These are phyloP conservation scores for Coemansia sp. DNA, from an alignment of 192 early-diverging fungal species.

Conservation along the genomic window DNA sequence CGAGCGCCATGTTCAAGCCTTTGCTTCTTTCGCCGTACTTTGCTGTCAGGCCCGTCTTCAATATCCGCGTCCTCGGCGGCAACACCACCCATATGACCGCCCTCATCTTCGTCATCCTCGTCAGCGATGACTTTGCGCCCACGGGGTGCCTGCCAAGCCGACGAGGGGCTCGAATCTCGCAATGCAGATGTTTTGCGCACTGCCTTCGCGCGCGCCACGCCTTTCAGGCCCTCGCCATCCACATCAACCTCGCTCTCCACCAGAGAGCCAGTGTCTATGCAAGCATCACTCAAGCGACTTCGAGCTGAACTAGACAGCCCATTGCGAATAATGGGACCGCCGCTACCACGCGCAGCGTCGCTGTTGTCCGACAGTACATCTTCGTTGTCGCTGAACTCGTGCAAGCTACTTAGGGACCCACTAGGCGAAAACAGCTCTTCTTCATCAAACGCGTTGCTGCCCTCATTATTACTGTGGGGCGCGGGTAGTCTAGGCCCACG, in stretches of 20 bases:
- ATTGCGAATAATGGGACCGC: slow-evolving; percentile 36
- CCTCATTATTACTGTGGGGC: background rate
- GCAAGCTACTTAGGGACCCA: slow-evolving; percentile 45
- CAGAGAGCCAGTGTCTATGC: background rate
- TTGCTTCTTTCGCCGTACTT: slow-evolving; percentile 4
- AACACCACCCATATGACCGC: background rate
- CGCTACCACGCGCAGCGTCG: background rate
- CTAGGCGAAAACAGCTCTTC: slow-evolving; percentile 48
- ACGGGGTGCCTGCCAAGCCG: slow-evolving; percentile 9
- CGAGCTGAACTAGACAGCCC: slow-evolving; percentile 2
- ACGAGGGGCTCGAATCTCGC: slow-evolving; percentile 7
- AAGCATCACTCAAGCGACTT: background rate
- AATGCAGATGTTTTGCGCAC: background rate
- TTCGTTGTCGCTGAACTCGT: slow-evolving; percentile 46
- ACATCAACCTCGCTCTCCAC: slow-evolving; percentile 40
- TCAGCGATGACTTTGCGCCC: slow-evolving; percentile 38
- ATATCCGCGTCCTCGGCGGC: slow-evolving; percentile 18
- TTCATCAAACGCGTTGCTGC: slow-evolving; percentile 30
- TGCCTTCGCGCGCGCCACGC: background rate
- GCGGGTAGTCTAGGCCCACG: background rate
- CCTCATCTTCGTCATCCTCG: slow-evolving; percentile 34
- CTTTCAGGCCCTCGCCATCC: slow-evolving; percentile 15
- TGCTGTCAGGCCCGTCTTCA: slow-evolving; percentile 8
- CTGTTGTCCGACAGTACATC: slow-evolving; percentile 3
- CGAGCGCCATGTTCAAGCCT: background rate